Evolutionary conservation across 306 rosid species (phyloP), one percentile per base, ranked within the genome.

Genomic region (Rubus idaeus): DNA sequence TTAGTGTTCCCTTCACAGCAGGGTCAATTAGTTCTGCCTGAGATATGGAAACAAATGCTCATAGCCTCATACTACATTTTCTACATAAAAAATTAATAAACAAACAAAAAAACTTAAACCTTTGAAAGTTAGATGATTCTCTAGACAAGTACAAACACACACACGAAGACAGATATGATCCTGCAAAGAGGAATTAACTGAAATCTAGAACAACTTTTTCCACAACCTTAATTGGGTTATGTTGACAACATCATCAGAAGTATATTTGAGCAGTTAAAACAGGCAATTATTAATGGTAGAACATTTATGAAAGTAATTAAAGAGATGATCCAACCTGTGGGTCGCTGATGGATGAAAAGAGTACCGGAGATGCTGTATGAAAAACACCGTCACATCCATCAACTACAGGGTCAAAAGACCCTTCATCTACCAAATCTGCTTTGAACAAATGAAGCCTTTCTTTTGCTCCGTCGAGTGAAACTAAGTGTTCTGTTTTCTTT

Each of bases 341-440:
- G 37, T 89, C 80, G 0, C 63, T 26, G 71, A 53, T 35, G 1
- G 44, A 37, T 11, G 13, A 1, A 3, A 9, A 2, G 3, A 0
- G 3, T n/a, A 85, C 77, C 2, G 90, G 89, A 6, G 88, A 89
- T 18, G 93, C 93, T 18, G 93, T 83, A 37, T 89, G 93, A 65
- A 89, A 89, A 50, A 89, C 90, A 63, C 86, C 84, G 4, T 78
- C 56, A 77, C 88, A 89, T 3, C 86, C 90, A 9, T 81, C 56
- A 70, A 87, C 10, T 51, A 16, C 84, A 70, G 79, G n/a, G 47
- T 89, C 90, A 77, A 86, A 89, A 30, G 93, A 84, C 30, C 87
- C 90, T 74, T 89, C 92, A 10, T 86, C 87, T 1, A 89, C 3
- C 2, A 89, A 77, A 71, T 86, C 75, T 51, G 92, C 90, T 68